phyloP scores from a whole-genome alignment of 345 rosid species.

The Lumnitzera racemosa region DNA sequence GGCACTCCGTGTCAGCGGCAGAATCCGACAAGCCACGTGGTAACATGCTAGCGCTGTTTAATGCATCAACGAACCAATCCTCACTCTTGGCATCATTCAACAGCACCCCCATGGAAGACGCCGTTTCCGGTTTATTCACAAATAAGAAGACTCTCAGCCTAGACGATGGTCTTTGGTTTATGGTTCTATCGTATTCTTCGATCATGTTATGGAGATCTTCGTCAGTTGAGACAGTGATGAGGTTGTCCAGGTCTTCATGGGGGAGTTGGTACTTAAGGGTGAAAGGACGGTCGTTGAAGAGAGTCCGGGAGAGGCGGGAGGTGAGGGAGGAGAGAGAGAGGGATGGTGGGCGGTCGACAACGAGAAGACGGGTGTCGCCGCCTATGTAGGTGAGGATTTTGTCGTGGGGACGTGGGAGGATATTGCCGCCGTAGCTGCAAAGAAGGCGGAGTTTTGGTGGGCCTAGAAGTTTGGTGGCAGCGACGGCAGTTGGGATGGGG shows the following conservation, averaged over 20 bases:
- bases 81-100: constrained; percentile 64
- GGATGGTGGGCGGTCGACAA: constrained; percentile 39
- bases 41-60: constrained; percentile 54
- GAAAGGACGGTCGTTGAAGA: constrained; percentile 61
- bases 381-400: constrained; percentile 65
- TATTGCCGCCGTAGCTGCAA: constrained; percentile 88
- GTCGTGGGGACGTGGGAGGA: constrained; percentile 89
- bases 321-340: constrained; percentile 42
- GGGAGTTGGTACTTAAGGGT: constrained; percentile 83
- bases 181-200: constrained; percentile 64
- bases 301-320: constrained; percentile 52
- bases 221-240: constrained; percentile 63
- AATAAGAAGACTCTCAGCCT: constrained; percentile 66
- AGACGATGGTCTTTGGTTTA: constrained; percentile 18
- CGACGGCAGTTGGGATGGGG: constrained; percentile 5
- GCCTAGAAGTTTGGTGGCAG: constrained; percentile 27
- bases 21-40: constrained; percentile 67
- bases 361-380: constrained; percentile 65
- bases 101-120: constrained; percentile 63
- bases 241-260: constrained; percentile 75
- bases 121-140: constrained; percentile 60
- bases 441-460: constrained; percentile 63
- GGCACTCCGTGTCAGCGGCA: constrained; percentile 31
- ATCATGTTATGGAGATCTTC: constrained; percentile 86
- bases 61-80: constrained; percentile 80